Evolutionary conservation across 352 stramenopile species (phyloP), one percentile per base, ranked within the genome.

Genomic region (Phytopythium mirpurense): DNA sequence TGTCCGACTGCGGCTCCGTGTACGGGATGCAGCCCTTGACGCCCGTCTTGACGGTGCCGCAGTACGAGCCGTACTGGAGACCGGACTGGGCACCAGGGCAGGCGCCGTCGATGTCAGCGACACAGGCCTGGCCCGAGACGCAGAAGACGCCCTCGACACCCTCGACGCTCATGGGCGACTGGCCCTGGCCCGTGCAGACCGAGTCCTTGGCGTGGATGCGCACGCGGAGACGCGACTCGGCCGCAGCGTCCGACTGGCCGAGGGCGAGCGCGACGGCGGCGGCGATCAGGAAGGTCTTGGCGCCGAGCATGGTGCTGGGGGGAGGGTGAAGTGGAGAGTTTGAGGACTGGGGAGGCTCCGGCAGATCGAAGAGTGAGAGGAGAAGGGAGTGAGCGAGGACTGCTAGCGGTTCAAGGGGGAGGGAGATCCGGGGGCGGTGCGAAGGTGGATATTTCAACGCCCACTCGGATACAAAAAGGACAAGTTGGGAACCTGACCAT

Each of bases 21-120:
- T 54, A 43, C 27, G 43, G 52, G 31, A 72, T 70, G 62, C 70
- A 85, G n/a, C 70, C 71, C 43, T 74, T 75, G 11, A 65, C 68
- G 19, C 67, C 51, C 24, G 40, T 50, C 51, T 48, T 50, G 16
- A 49, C 40, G 10, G 16, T 41, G 32, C 14, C 41, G 40, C 43
- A 62, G 37, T 54, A 60, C 63, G 57, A 60, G 34, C 57, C 73
- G 47, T 58, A 40, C 26, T 41, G 49, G 21, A 58, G 54, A 41
- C 54, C 54, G 16, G 46, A 24, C 54, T 59, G 54, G 1, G 34
- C 23, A 19, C 54, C 54, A 8, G 54, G 54, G 27, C 54, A 59
- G 18, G 44, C 35, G 7, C 54, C 54, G 35, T 59, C 27, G 35
- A 49, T 59, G 43, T 53, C 43, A 7, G 42, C 52, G 16, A 52